Evolutionary conservation across 208 protist genomes (phyloP), one percentile per base, ranked within the genome.

Genomic region (Crithidia expoeki): DNA sequence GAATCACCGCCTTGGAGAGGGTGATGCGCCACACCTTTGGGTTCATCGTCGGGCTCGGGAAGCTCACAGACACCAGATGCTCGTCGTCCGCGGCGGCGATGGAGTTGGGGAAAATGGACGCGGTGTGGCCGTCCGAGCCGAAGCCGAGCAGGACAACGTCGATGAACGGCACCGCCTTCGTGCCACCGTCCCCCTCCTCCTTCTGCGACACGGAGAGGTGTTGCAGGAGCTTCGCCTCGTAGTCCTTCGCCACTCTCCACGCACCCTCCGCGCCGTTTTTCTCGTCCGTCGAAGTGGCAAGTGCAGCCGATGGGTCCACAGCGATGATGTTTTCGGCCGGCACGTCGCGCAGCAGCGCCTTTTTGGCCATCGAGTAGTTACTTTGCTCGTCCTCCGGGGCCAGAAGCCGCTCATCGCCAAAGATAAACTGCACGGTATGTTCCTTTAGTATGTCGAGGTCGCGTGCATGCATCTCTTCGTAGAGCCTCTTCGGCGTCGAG

Each of bases 91-190:
- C 9, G n/a, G 72, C 79, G 0, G 87, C 90, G 28, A 80, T 58
- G 0, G 85, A 91, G 60, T 74, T 74, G 7, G 90, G 90, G 51
- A 95, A 95, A 44, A 95, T 84, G 44, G 90, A 95, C 0, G 87
- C 87, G 17, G 87, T 93, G 81, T 95, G 90, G 6, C 90, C 90
- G 38, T 95, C 90, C 0, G 84, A 64, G 57, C 90, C 90, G 28
- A 95, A 83, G 27, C 90, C 90, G 28, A 95, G 82, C 28, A 95
- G 75, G 3, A 95, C 84, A 50, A 95, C 77, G 64, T 95, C 90
- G 47, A 92, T 65, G 1, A 86, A 62, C 4, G 85, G 90, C 14
- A 87, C 52, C 14, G 27, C 23, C n/a, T 42, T 76, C 32, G 12
- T 56, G 21, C 12, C 67, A 57, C 47, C 55, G 21, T 21, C 16